These are phyloP conservation scores for Thraustochytrium sp. DNA, from an alignment of 352 stramenopile species.

Conservation along the genomic window DNA sequence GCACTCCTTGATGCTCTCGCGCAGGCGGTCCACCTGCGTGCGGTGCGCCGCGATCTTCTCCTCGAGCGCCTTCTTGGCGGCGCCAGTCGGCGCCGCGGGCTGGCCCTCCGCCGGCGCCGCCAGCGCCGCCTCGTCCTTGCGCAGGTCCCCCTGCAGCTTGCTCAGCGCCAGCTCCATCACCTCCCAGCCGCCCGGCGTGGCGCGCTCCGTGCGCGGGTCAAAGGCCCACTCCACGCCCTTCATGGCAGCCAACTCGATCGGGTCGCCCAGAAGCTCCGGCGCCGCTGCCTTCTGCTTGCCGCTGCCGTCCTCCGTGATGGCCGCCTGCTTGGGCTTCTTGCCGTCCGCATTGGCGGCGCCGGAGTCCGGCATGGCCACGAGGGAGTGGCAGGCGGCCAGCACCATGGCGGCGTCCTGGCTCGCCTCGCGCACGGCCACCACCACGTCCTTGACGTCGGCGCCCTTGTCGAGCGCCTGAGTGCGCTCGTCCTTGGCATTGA, in stretches of 20 bases:
- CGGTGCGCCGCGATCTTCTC: background rate
- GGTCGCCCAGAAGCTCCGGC: conserved; percentile 81
- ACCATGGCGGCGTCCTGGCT: conserved; percentile 16
- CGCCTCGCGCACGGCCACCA: background rate
- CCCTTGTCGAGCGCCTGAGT: background rate
- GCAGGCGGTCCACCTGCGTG: background rate
- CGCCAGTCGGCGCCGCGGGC: background rate
- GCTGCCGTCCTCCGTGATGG: background rate
- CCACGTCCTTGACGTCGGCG: background rate
- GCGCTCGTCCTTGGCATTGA: background rate
- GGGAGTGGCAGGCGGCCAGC: conserved; percentile 86
- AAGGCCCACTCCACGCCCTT: conserved; percentile 58
- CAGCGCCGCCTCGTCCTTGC: background rate
- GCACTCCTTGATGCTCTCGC: background rate
- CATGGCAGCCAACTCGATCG: conserved; percentile 93
- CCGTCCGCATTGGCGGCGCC: background rate
- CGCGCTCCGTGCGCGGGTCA: conserved; percentile 39
- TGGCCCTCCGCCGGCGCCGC: background rate
- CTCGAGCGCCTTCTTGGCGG: conserved; percentile 9
- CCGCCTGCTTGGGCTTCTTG: conserved; percentile 19
- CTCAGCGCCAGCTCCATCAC: conserved; percentile 22
- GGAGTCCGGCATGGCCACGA: conserved; percentile 91
- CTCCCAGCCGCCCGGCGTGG: conserved; percentile 72
- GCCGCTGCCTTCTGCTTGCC: background rate
- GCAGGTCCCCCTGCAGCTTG: background rate